Conservation (phyloP, 1,284 basidiomycete genomes). For the Apiotrichum mycotoxinovorans region DNA sequence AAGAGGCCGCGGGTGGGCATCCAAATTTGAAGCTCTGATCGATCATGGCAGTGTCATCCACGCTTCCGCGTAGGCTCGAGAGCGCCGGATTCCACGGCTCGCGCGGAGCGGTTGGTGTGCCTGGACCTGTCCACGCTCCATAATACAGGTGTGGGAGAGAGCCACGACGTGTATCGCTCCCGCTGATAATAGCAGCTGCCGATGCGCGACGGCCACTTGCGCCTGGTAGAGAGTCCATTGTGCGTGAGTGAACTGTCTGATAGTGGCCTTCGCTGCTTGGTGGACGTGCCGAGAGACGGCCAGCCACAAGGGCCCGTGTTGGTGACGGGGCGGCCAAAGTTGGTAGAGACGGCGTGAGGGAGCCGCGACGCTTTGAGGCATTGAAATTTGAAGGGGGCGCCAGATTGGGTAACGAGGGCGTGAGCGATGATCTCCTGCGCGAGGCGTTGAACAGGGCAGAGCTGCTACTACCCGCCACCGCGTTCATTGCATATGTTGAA, state of each 20-base stretch:
- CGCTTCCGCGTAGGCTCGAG: slow-evolving; percentile 29
- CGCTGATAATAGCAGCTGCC: not conserved
- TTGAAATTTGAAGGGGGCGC: slow-evolving; percentile 18
- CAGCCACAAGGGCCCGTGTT: slow-evolving; percentile 31
- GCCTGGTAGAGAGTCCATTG: slow-evolving; percentile 9
- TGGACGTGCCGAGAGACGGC: slow-evolving; percentile 10
- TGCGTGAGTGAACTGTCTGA: slow-evolving; percentile 15
- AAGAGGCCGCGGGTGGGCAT: not conserved
- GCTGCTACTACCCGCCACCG: not conserved
- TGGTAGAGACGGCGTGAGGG: slow-evolving; percentile 36
- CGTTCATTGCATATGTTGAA: not conserved
- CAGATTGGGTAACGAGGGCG: slow-evolving; percentile 31
- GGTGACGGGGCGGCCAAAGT: slow-evolving; percentile 38
- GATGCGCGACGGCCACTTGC: slow-evolving; percentile 6
- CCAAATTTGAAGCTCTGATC: slow-evolving; percentile 33
- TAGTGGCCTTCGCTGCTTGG: slow-evolving; percentile 24
- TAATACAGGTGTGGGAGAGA: slow-evolving; percentile 43
- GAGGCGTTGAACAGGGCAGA: not conserved
- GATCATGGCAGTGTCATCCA: slow-evolving; percentile 20
- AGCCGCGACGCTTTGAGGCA: slow-evolving; percentile 27
- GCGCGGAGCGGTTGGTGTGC: not conserved
- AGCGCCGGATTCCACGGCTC: slow-evolving; percentile 31
- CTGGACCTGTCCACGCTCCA: slow-evolving; percentile 29
- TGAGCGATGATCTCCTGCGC: slow-evolving; percentile 37
- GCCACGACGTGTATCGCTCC: slow-evolving; percentile 27